Percentiles rank a stretch among this genome's conserved stretches.
These are phyloP conservation scores for Saccharomyces pastorianus DNA, from an alignment of 1,139 yeast species.

Conservation along the genomic window DNA sequence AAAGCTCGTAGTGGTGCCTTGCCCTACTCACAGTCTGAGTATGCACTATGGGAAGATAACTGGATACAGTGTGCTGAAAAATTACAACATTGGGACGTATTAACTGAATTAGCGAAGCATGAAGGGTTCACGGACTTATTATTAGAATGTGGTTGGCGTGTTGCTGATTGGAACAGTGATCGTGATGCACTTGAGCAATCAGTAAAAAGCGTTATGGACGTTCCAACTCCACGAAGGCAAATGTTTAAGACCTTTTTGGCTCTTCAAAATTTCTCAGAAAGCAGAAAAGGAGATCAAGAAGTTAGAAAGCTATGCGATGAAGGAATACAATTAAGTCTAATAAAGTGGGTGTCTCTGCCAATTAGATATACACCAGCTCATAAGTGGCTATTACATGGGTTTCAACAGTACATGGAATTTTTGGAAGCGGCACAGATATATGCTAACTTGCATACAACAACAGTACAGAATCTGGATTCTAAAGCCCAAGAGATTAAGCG, in stretches of 20 bases:
- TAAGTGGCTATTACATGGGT: constrained; percentile 80
- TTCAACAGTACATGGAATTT: constrained; percentile 95
- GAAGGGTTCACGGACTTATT: constrained; percentile 93
- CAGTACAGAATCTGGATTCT: constrained; percentile 82
- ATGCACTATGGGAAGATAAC: constrained; percentile 96
- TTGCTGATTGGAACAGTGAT: constrained; percentile 96
- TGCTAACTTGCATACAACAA: constrained; percentile 79
- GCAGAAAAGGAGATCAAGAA: constrained; percentile 71
- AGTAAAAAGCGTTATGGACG: constrained; percentile 94
- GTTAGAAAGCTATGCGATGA: constrained; percentile 86
- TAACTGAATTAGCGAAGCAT: constrained; percentile 93
- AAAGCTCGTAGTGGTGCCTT: constrained; percentile 92
- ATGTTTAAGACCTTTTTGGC: constrained; percentile 90
- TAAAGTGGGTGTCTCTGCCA: constrained; percentile 93
- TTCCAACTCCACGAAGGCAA: constrained; percentile 94
- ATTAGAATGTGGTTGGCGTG: constrained; percentile 98
- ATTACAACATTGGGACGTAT: constrained; percentile 94
- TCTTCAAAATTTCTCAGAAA: constrained; percentile 88
- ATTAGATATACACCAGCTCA: constrained; percentile 75
- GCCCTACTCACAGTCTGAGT: constrained; percentile 93
- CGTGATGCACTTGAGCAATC: constrained; percentile 91
- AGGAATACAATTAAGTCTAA: constrained; percentile 85
- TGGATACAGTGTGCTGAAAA: constrained; percentile 98
- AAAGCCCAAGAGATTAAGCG: constrained; percentile 92
- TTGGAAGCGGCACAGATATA: constrained; percentile 96